Base-by-base conservation (phyloP, 345 rosid species). In the Ailanthus altissimus region DNA sequence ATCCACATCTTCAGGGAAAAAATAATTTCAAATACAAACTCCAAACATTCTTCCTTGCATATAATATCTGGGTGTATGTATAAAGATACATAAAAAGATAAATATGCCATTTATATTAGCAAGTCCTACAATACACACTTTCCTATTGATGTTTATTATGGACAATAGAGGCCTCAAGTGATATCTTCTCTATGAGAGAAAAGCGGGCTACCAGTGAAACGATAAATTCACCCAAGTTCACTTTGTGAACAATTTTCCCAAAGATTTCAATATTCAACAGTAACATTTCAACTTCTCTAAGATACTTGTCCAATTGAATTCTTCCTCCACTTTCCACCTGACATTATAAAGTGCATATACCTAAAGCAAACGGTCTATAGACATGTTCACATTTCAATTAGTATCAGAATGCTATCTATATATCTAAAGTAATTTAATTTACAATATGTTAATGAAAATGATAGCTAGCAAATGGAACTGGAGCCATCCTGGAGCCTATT, bases 271-370 rank as follows among this genome's bases (percentile, higher is more conserved):
- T 56, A 28, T 18, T 45, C 50, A n/a, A 67, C 18, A 40, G 0
- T 40, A 53, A 50, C 36, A 64, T 18, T 66, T 51, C 38, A n/a
- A 64, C 15, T 53, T 42, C 26, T 16, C 15, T 18, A 40, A 18
- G 15, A 54, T 8, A 23, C 49, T 54, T 10, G n/a, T 28, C 64
- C 63, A 53, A 50, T 43, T 75, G 4, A n/a, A 49, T 38, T 67
- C 66, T 45, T 66, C 18, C 21, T 42, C 6, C 71, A 76, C 43
- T 64, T 47, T 73, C 43, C 65, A 65, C 63, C 57, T 76, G 56
- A 53, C 13, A 74, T n/a, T 21, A 28, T 26, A 45, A 75, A 57
- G n/a, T 21, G 49, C 71, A 70, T 20, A 53, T 49, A 68, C 53
- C 56, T 50, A 74, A 3, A 20, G 50, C 53, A 57, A 32, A 62